A percentile compares a stretch with the other conserved stretches of the same genome.
These are phyloP conservation scores for Hanseniaspora lachancei DNA, from an alignment of 805 yeast species.

Conservation along the genomic window DNA sequence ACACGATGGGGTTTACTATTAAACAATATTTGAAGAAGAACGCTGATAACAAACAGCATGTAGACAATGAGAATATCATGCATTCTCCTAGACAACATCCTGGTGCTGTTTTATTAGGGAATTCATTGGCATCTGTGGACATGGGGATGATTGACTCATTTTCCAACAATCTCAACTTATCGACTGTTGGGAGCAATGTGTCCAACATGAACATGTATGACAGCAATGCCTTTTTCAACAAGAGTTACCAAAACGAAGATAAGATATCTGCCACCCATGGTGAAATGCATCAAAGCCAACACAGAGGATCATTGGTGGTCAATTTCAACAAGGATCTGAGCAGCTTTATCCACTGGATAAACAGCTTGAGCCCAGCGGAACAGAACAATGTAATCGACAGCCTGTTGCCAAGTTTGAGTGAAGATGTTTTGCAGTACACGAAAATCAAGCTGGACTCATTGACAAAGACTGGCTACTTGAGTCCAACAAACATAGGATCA, in stretches of 20 bases:
- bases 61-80: conserved; percentile 1
- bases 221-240: not conserved
- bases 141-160: conserved; percentile 13
- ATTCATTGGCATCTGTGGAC: conserved; percentile 19
- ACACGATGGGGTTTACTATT: not conserved
- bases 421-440: conserved; percentile 39
- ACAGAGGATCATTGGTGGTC: conserved; percentile 16
- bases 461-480: conserved; percentile 20
- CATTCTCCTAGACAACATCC: conserved; percentile 30
- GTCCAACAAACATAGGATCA: conserved; percentile 21
- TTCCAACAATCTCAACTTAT: not conserved
- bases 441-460: conserved; percentile 34
- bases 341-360: conserved; percentile 39
- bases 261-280: not conserved
- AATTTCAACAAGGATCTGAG: conserved; percentile 40
- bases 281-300: conserved; percentile 10
- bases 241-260: conserved; percentile 1
- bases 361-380: conserved; percentile 38
- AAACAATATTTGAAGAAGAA: conserved; percentile 5
- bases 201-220: conserved; percentile 7
- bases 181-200: conserved; percentile 6
- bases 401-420: conserved; percentile 37
- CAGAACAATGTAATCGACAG: conserved; percentile 42
- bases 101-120: conserved; percentile 31
- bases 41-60: not conserved